Conservation (phyloP, 176 grass and related monocot genomes). For the Alopecurus myosuroides region DNA sequence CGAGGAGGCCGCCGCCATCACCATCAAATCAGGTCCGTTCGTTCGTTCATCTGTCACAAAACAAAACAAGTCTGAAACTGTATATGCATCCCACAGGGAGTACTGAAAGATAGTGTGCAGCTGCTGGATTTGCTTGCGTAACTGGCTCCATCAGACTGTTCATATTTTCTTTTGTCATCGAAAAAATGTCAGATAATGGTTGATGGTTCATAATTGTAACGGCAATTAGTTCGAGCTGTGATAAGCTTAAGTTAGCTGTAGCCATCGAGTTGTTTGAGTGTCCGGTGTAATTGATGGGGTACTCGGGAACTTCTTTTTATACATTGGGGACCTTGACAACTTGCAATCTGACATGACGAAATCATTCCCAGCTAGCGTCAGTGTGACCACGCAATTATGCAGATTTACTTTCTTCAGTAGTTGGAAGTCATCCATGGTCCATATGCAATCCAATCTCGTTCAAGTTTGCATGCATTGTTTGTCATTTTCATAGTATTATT, state of each 20-base stretch:
- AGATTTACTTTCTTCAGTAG: background rate
- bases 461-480: background rate
- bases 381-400: background rate
- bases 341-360: slow-evolving; percentile 3
- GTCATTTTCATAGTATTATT: background rate
- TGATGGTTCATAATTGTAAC: background rate
- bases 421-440: background rate
- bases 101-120: background rate
- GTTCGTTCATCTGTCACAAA: background rate
- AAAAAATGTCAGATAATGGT: background rate
- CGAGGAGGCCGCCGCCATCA: slow-evolving; percentile 85
- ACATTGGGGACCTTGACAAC: background rate
- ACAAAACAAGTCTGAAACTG: background rate
- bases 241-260: background rate
- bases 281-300: background rate
- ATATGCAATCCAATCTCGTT: background rate
- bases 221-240: background rate
- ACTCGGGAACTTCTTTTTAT: background rate
- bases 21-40: slow-evolving; percentile 59
- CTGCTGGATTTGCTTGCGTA: background rate
- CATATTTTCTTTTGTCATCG: background rate
- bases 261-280: slow-evolving; percentile 4
- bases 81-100: background rate
- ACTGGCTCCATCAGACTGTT: background rate
- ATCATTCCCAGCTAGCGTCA: background rate